These are phyloP conservation scores for Marasmius sp. DNA, from an alignment of 1,284 basidiomycete species.

Conservation along the genomic window DNA sequence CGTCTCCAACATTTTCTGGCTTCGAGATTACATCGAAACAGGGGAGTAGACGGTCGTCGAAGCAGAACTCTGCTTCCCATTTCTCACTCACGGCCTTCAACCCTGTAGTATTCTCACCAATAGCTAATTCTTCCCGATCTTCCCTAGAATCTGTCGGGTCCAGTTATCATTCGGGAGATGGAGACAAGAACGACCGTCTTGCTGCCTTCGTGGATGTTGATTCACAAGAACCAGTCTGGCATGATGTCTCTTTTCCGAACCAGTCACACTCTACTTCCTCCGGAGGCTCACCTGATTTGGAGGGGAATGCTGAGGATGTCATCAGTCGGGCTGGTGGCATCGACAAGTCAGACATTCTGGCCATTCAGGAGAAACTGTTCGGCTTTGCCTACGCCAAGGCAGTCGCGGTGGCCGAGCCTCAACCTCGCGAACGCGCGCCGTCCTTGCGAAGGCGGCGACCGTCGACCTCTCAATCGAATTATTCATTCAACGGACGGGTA, in stretches of 20 bases:
- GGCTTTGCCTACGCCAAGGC: slow-evolving; percentile 56
- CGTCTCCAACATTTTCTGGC: slow-evolving; percentile 49
- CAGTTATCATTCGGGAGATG: slow-evolving; percentile 80
- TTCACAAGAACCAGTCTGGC: slow-evolving; percentile 54
- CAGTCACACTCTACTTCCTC: slow-evolving; percentile 47
- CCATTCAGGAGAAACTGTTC: slow-evolving; percentile 73
- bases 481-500: slow-evolving; percentile 53
- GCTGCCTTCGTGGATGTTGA: slow-evolving; percentile 52
- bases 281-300: slow-evolving; percentile 49
- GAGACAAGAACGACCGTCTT: slow-evolving; percentile 52
- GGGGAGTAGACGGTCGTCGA: slow-evolving; percentile 49
- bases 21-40: slow-evolving; percentile 32
- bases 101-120: slow-evolving; percentile 61
- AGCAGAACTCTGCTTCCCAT: slow-evolving; percentile 43
- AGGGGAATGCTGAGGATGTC: slow-evolving; percentile 64
- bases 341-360: slow-evolving; percentile 63
- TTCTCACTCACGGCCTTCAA: slow-evolving; percentile 45
- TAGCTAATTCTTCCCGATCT: slow-evolving; percentile 72
- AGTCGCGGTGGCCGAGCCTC: slow-evolving; percentile 47
- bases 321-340: slow-evolving; percentile 64
- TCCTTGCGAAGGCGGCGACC: slow-evolving; percentile 65
- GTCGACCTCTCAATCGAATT: slow-evolving; percentile 79
- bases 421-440: slow-evolving; percentile 54
- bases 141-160: slow-evolving; percentile 78
- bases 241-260: slow-evolving; percentile 48